phyloP scores from a whole-genome alignment of 768 basidiomycete species.

The Peribolospora baueri region DNA sequence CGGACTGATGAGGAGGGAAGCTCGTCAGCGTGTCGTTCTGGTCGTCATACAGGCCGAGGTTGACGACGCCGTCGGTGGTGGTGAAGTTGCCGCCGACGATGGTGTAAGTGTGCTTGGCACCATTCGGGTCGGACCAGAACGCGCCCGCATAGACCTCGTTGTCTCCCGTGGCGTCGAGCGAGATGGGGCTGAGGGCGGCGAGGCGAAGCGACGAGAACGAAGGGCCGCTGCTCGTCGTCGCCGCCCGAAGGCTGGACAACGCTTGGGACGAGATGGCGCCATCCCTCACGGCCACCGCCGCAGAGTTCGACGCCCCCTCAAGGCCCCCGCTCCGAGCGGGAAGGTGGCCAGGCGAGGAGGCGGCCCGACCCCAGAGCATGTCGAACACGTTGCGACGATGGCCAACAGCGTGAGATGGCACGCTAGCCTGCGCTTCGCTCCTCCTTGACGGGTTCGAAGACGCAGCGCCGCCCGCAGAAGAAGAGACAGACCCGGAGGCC shows the following conservation, averaged over 20 bases:
- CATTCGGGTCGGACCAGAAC: constrained; percentile 34
- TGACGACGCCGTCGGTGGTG: constrained; percentile 28
- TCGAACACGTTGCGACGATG: no score
- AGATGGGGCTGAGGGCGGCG: constrained; percentile 31
- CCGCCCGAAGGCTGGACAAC: no score
- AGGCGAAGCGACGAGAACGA: constrained; percentile 13
- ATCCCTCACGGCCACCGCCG: no score
- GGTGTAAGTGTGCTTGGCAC: constrained; percentile 37
- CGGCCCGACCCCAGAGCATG: no score
- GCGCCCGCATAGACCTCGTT: constrained; percentile 64
- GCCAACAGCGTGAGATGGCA: no score
- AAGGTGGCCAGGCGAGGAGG: no score
- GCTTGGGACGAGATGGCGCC: no score
- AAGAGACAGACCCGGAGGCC: constrained; percentile 9
- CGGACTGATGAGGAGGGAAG: constrained; percentile 22
- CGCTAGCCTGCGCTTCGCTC: no score
- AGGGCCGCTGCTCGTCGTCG: no score
- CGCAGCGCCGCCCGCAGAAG: not conserved
- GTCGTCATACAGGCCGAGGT: constrained; percentile 35
- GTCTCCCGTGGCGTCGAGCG: constrained; percentile 21
- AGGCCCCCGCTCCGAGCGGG: no score
- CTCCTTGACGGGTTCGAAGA: no score
- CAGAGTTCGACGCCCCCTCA: no score
- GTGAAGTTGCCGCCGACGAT: constrained; percentile 76
- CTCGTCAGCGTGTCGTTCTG: constrained; percentile 27